Conservation (phyloP, 1,139 yeast genomes). For the Hemisphaericaspora xylanilytica region DNA sequence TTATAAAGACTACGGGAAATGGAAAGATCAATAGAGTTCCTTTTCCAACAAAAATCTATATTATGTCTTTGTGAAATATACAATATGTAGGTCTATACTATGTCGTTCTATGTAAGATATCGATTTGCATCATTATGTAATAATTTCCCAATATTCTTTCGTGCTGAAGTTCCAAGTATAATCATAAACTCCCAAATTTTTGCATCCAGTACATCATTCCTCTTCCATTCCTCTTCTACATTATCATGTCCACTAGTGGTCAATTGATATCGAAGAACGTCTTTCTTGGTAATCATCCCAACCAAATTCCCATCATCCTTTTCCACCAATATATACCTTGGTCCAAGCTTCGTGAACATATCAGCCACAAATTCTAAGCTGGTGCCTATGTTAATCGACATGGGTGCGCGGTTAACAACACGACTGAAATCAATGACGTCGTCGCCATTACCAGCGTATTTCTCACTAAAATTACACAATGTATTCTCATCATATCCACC, state of each 20-base stretch:
- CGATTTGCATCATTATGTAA: constrained; percentile 31
- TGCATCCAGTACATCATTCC: constrained; percentile 27
- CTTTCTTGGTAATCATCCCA: constrained; percentile 69
- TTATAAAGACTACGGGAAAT: constrained; percentile 76
- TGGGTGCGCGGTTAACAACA: constrained; percentile 59
- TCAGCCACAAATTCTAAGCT: constrained; percentile 65
- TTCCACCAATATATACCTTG: constrained; percentile 68
- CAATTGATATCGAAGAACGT: constrained; percentile 55
- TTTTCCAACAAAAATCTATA: too few species aligned
- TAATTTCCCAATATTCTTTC: constrained; percentile 29
- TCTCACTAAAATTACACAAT: constrained; percentile 20
- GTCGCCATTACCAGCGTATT: constrained; percentile 7
- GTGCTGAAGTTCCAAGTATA: constrained; percentile 19
- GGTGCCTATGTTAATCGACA: constrained; percentile 53
- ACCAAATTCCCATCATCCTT: constrained; percentile 46
- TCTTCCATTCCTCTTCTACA: constrained; percentile 9
- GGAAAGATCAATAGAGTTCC: constrained; percentile 69
- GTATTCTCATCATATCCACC: constrained; percentile 17
- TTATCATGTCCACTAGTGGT: constrained; percentile 23
- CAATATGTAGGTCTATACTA: too few species aligned
- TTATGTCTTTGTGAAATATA: too few species aligned
- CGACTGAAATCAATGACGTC: constrained; percentile 35
- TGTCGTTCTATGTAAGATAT: constrained; percentile 15
- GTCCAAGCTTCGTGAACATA: constrained; percentile 77
- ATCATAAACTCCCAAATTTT: constrained; percentile 39